Base-by-base conservation (phyloP, 805 yeast species). In the Lipomyces spencermartinsiae region DNA sequence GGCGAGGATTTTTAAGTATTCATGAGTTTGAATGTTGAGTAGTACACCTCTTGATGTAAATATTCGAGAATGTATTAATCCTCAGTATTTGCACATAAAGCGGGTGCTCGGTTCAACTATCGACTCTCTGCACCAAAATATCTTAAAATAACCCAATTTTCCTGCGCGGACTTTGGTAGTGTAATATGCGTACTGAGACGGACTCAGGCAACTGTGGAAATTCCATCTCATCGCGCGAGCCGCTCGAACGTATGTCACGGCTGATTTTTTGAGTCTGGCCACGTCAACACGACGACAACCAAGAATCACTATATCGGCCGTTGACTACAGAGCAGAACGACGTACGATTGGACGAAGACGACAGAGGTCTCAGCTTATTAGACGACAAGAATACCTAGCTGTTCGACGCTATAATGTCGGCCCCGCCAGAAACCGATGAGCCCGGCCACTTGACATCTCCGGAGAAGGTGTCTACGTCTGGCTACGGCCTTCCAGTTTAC, bases 1-100 rank as follows among this genome's bases (percentile, higher is more conserved):
- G 71, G 69, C 29, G 67, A 65, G 8, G 68, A 63, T 33, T 59
- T 66, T 56, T 60, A 43, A 54, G 46, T 34, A 35, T 12, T 8
- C 16, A 10, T 35, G 29, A 35, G 39, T 35, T n/a, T 43, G 49
- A 43, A n/a, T n/a, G 49, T 6, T 37, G 8, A 34, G 59, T 16
- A 54, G 33, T 55, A 39, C 49, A 8, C 10, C 25, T 43, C 4
- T 4, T 37, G n/a, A 9, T 9, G 51, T 9, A 46, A 10, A 37
- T 37, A 37, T 37, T 37, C 43, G 10, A 9, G 9, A 37, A 10
- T 4, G 6, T 25, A 16, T 51, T 16, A 16, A 16, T 16, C 37
- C 34, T 51, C 34, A 1, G n/a, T n/a, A n/a, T n/a, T n/a, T n/a
- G n/a, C n/a, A n/a, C n/a, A n/a, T n/a, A n/a, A n/a, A 35, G 68